phyloP scores from a whole-genome alignment of 257 asterid genomes.

The Solanum piurae region DNA sequence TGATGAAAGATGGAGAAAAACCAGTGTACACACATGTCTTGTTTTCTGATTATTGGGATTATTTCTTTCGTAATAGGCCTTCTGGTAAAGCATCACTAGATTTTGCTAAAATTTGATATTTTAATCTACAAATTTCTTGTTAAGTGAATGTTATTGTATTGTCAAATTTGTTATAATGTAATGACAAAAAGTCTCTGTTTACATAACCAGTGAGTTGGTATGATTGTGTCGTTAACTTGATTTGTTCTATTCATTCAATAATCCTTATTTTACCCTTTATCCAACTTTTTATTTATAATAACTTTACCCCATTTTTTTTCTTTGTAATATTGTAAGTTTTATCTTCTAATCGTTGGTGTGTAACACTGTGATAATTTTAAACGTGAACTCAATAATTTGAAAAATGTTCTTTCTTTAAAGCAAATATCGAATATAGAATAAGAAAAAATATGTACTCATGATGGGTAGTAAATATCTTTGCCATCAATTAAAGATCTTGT shows the following conservation, averaged over 20 bases:
- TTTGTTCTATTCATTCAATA: background rate
- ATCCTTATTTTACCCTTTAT: background rate
- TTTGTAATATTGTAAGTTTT: background rate
- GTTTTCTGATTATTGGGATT: slow-evolving; percentile 33
- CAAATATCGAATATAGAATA: background rate
- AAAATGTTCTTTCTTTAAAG: background rate
- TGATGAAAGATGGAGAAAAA: slow-evolving; percentile 27
- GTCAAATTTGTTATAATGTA: background rate
- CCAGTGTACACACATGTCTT: slow-evolving; percentile 24
- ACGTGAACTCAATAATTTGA: background rate
- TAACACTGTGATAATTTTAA: background rate
- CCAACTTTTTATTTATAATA: background rate
- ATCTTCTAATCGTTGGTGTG: background rate
- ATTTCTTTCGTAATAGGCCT: slow-evolving; percentile 36
- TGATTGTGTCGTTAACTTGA: too few species aligned
- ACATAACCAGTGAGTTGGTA: background rate
- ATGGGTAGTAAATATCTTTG: background rate
- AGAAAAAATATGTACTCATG: background rate
- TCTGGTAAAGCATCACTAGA: slow-evolving; percentile 35
- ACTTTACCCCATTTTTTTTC: background rate
- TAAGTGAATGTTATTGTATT: background rate
- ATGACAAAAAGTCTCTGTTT: background rate
- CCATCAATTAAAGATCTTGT: background rate
- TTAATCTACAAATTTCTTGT: background rate
- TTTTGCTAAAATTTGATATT: slow-evolving; percentile 21